Conservation (phyloP, 2,329 filamentous ascomycete genomes). For the Paecilomyces dactylethromorphus region DNA sequence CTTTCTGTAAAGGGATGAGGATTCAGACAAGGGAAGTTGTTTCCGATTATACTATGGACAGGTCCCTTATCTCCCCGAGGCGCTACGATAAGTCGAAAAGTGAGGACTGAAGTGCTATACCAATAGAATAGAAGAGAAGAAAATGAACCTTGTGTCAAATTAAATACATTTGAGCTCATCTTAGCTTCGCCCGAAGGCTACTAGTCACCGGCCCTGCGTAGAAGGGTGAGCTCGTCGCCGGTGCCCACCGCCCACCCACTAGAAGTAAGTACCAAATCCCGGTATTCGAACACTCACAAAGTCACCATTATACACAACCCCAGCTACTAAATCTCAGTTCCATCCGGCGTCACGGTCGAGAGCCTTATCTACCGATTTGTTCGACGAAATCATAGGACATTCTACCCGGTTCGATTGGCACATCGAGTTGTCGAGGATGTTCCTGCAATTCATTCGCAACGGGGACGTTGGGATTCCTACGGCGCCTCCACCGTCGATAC, state of each 20-base stretch:
- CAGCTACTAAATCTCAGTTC: background rate
- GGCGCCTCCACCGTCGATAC: background rate
- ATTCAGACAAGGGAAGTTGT: background rate
- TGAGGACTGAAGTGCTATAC: background rate
- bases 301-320: background rate
- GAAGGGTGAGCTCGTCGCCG: constrained; percentile 17
- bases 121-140: background rate
- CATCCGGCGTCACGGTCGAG: background rate
- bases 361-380: background rate
- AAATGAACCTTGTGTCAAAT: background rate
- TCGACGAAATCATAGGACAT: background rate
- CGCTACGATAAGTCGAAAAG: background rate
- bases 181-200: constrained; percentile 16
- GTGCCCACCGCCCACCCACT: constrained; percentile 5
- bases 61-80: background rate
- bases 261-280: background rate
- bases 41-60: background rate
- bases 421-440: background rate
- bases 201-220: constrained; percentile 19
- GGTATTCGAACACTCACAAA: background rate
- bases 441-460: background rate
- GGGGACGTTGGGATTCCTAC: background rate
- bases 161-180: constrained; percentile 9
- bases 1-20: background rate
- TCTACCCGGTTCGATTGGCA: background rate